A percentile compares a stretch with the other conserved stretches of the same genome.
phyloP scores from a whole-genome alignment of 306 rosid genomes.

The Lathyrus oleraceus region DNA sequence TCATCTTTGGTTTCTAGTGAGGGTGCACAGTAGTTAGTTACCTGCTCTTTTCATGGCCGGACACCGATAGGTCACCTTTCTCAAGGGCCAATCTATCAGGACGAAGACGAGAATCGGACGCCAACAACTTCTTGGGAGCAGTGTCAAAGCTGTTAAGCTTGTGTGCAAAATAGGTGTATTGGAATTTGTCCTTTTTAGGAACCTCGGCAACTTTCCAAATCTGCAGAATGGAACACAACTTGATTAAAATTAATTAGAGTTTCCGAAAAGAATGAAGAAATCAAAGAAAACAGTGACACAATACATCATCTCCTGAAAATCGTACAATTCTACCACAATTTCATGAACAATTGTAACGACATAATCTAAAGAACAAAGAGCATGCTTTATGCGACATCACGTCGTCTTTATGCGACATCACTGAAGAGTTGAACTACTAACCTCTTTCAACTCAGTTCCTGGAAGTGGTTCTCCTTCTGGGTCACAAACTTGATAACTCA shows the following conservation, averaged over 20 bases:
- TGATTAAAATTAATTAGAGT: neutral
- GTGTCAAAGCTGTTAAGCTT: constrained; percentile 90
- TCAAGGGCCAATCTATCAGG: constrained; percentile 92
- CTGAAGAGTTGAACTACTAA: constrained; percentile 32
- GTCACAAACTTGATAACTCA: constrained; percentile 89
- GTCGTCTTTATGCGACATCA: constrained; percentile 14
- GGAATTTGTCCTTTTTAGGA: constrained; percentile 80
- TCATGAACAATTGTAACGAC: neutral
- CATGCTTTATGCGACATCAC: neutral
- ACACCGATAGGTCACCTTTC: constrained; percentile 77
- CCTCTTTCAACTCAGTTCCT: constrained; percentile 84
- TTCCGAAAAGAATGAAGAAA: neutral
- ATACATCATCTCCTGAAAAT: neutral
- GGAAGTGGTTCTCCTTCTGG: constrained; percentile 89
- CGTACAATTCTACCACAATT: neutral
- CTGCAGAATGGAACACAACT: constrained; percentile 49
- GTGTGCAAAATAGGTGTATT: constrained; percentile 94
- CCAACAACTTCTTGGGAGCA: constrained; percentile 85
- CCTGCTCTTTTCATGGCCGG: constrained; percentile 87
- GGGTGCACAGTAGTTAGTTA: constrained; percentile 37
- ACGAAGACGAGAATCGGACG: constrained; percentile 90
- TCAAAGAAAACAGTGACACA: neutral
- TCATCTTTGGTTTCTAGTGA: constrained; percentile 2
- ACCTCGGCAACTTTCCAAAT: constrained; percentile 75
- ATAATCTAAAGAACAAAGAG: constrained; percentile 1